A percentile compares a stretch with the other conserved stretches of the same genome.
These are phyloP conservation scores for Linaria vulgaris DNA, from an alignment of 257 asterid genomes.

Conservation along the genomic window DNA sequence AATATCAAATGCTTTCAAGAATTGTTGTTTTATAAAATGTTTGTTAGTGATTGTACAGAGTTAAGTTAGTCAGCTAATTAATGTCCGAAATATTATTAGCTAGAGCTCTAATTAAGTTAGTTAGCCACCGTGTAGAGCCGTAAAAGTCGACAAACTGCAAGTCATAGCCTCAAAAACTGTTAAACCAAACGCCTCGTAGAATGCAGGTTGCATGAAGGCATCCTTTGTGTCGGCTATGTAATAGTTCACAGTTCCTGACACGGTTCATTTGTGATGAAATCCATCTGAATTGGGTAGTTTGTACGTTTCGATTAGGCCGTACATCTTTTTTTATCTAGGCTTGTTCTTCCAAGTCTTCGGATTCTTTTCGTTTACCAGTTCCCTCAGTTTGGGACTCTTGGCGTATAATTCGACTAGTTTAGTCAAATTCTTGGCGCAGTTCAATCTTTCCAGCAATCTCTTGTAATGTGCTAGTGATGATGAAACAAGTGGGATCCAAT, in stretches of 20 bases:
- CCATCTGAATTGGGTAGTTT: slow-evolving; percentile 86
- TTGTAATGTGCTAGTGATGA: slow-evolving; percentile 96
- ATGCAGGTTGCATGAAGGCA: slow-evolving; percentile 91
- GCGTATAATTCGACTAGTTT: slow-evolving; percentile 89
- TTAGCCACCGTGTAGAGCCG: slow-evolving; percentile 82
- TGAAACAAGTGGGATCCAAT: slow-evolving; percentile 95
- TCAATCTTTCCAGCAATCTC: slow-evolving; percentile 97
- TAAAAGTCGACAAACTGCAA: slow-evolving; percentile 91
- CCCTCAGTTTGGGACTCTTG: slow-evolving; percentile 78
- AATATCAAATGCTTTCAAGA: too few species aligned
- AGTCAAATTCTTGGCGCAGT: slow-evolving; percentile 80
- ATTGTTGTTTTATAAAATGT: too few species aligned
- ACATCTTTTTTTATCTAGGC: slow-evolving; percentile 95
- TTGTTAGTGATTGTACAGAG: too few species aligned
- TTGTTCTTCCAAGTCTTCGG: slow-evolving; percentile 93
- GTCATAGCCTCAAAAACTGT: slow-evolving; percentile 99
- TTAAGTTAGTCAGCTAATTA: too few species aligned
- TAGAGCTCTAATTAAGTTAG: too few species aligned
- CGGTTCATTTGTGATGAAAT: slow-evolving; percentile 99
- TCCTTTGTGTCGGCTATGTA: slow-evolving; percentile 82
- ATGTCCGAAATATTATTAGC: too few species aligned
- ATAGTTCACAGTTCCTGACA: slow-evolving; percentile 89
- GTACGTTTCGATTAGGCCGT: slow-evolving; percentile 65
- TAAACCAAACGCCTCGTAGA: slow-evolving; percentile 92
- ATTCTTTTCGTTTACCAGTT: slow-evolving; percentile 73